A percentile compares a stretch with the other conserved stretches of the same genome.
Evolutionary conservation across 176 grass and related monocot genomes (phyloP).

Genomic region (Panicum miliaceum): DNA sequence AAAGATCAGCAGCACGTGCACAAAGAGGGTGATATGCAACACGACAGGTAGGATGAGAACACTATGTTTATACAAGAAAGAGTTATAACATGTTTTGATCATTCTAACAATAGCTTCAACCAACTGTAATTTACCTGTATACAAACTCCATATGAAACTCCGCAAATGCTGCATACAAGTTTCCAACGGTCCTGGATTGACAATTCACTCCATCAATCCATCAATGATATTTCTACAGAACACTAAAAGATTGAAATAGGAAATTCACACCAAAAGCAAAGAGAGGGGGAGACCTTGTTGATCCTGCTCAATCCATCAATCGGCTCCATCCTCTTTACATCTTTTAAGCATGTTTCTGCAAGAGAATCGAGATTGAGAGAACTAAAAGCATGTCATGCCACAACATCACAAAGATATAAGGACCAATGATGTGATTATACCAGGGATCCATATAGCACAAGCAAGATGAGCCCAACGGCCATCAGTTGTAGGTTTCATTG

Average conservation of each 20-base stretch:
- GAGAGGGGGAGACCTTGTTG: conserved; percentile 66
- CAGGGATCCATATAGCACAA: conserved; percentile 99
- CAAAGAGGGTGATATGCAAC: conserved; percentile 99
- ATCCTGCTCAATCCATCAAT: conserved; percentile 98
- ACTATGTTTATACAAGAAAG: conserved; percentile 56
- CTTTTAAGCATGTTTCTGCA: conserved; percentile 92
- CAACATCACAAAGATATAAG: conserved; percentile 1
- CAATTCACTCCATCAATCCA: conserved; percentile 17
- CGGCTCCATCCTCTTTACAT: conserved; percentile 98
- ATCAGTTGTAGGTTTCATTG: conserved; percentile 99
- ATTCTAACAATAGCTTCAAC: conserved; percentile 42
- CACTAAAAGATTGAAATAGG: conserved; percentile 9
- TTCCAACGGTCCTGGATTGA: conserved; percentile 90
- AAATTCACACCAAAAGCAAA: conserved; percentile 32
- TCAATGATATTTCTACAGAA: conserved; percentile 33
- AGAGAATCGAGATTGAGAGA: conserved; percentile 43
- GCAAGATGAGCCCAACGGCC: conserved; percentile 95
- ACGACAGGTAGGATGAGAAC: conserved; percentile 92
- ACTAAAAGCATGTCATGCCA: conserved; percentile 37
- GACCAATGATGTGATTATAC: conserved; percentile 51
- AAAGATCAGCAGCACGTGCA: conserved; percentile 98
- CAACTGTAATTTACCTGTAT: conserved; percentile 74
- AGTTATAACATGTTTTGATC: conserved; percentile 44
- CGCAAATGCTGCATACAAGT: conserved; percentile 97
- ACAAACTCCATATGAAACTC: conserved; percentile 96